Conservation (phyloP, 257 asterid species). For the Scutellaria baicalensis region DNA sequence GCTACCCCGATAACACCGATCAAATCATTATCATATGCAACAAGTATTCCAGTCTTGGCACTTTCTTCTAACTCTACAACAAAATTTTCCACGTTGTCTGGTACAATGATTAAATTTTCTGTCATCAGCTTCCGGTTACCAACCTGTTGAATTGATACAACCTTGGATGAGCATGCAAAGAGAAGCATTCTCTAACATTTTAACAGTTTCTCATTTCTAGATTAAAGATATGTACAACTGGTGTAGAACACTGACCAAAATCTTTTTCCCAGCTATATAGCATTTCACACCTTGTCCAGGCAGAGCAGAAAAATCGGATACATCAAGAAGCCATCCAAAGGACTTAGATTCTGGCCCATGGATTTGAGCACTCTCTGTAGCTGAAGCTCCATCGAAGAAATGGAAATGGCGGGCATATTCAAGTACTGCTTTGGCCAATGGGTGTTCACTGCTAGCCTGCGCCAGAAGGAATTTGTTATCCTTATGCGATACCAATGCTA, state of each 20-base stretch:
- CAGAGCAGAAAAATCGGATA: conserved; percentile 64
- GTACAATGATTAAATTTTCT: conserved; percentile 48
- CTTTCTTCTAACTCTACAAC: conserved; percentile 86
- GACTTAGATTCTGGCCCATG: conserved; percentile 37
- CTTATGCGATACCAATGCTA: not conserved
- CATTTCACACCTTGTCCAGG: conserved; percentile 97
- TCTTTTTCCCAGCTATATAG: conserved; percentile 52
- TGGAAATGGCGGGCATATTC: conserved; percentile 95
- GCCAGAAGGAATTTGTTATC: conserved; percentile 12
- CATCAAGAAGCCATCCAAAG: conserved; percentile 84
- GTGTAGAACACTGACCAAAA: conserved; percentile 56
- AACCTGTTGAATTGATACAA: conserved; percentile 37
- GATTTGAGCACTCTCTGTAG: conserved; percentile 32
- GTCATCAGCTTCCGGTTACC: conserved; percentile 84
- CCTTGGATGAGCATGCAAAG: conserved; percentile 10
- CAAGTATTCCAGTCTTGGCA: conserved; percentile 87
- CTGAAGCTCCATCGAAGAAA: conserved; percentile 62
- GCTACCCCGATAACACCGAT: conserved; percentile 92
- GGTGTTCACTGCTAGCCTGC: conserved; percentile 97
- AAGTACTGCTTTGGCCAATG: conserved; percentile 83
- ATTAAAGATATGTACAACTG: not conserved
- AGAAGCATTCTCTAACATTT: not conserved
- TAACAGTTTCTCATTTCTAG: not conserved
- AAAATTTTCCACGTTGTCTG: conserved; percentile 58
- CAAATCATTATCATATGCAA: conserved; percentile 46